Conservation (phyloP, 2,329 filamentous ascomycete genomes). For the Arachnopeziza araneosa region DNA sequence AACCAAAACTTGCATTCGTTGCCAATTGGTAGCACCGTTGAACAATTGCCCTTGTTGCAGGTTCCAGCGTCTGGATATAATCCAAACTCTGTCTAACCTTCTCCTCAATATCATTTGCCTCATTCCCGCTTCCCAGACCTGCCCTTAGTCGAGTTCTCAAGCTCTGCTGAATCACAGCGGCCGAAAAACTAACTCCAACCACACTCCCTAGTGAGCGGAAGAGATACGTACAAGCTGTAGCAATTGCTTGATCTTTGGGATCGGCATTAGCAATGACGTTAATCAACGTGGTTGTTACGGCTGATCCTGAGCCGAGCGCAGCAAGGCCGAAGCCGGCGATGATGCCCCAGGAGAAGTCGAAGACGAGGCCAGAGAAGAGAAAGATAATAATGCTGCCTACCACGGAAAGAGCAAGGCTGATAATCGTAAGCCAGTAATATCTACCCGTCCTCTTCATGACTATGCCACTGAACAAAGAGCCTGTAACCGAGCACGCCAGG, state of each 20-base stretch:
- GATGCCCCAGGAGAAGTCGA: conserved; percentile 45
- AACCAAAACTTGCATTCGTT: conserved; percentile 37
- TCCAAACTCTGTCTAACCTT: conserved; percentile 65
- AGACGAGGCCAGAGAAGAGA: conserved; percentile 49
- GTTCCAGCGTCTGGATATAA: conserved; percentile 60
- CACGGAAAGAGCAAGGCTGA: conserved; percentile 47
- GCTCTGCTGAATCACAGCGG: conserved; percentile 66
- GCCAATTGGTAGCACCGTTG: conserved; percentile 57
- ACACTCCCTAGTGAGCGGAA: conserved; percentile 73
- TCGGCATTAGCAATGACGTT: conserved; percentile 63
- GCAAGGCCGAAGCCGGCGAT: conserved; percentile 49
- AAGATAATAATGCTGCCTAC: conserved; percentile 51
- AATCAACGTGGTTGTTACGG: conserved; percentile 67
- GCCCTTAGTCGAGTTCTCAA: conserved; percentile 51
- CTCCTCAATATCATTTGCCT: conserved; percentile 61
- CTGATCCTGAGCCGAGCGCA: conserved; percentile 49
- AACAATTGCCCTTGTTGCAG: conserved; percentile 53
- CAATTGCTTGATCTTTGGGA: conserved; percentile 64
- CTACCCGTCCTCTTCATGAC: conserved; percentile 65
- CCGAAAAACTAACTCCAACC: conserved; percentile 56
- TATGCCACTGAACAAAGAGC: conserved; percentile 59
- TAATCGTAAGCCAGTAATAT: conserved; percentile 64
- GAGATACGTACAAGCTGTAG: conserved; percentile 73
- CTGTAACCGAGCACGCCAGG: conserved; percentile 55
- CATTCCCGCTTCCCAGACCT: conserved; percentile 49